Conservation (phyloP, 176 grass and related monocot genomes). For the Musa beccarii region DNA sequence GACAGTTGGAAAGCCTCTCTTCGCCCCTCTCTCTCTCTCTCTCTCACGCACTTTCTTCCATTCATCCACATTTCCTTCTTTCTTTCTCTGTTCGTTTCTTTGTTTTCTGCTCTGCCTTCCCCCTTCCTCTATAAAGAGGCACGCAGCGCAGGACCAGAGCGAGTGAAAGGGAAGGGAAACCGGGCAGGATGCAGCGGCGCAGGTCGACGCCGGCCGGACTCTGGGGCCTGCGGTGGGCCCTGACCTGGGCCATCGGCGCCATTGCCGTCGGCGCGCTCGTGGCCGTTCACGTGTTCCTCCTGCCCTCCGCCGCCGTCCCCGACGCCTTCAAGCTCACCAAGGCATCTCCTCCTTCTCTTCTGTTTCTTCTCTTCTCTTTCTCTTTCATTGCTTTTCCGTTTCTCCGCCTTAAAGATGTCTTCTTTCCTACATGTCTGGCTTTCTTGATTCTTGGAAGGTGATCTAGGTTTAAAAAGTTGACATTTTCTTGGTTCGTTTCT, state of each 20-base stretch:
- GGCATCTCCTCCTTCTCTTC: constrained; percentile 15
- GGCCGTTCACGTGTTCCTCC: constrained; percentile 38
- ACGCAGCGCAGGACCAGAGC: neutral
- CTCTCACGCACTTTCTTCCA: neutral
- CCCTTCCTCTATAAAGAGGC: neutral
- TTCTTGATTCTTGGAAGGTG: neutral
- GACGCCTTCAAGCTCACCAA: constrained; percentile 47
- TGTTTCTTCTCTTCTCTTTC: neutral
- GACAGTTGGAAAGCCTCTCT: neutral
- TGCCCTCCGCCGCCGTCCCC: constrained; percentile 12
- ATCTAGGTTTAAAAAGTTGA: neutral
- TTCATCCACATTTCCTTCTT: neutral
- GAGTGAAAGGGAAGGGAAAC: neutral
- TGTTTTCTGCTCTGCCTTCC: neutral
- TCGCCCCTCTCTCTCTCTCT: neutral
- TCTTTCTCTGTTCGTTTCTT: neutral
- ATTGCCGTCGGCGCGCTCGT: constrained; percentile 43
- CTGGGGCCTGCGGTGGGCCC: constrained; percentile 35
- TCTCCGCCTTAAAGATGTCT: neutral
- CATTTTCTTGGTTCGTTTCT: neutral
- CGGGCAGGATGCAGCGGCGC: constrained; percentile 41
- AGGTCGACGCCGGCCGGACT: constrained; percentile 38
- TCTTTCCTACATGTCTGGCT: neutral
- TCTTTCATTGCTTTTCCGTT: constrained; percentile 2
- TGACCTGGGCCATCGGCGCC: constrained; percentile 26